phyloP scores from a whole-genome alignment of 1,284 basidiomycete species.

The Macrocybe sp. region DNA sequence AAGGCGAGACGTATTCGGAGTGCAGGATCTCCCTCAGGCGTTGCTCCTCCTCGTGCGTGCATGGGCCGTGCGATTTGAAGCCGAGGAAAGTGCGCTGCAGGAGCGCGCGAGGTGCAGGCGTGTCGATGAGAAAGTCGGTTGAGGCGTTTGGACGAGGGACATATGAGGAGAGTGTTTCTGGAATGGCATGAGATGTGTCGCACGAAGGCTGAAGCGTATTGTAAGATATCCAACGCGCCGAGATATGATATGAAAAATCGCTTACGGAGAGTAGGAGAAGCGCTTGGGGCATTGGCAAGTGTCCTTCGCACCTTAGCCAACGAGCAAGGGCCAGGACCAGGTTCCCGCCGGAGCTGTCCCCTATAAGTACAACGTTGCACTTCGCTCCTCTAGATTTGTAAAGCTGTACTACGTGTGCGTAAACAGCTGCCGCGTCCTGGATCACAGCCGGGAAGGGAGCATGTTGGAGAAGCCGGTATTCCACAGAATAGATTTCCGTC shows the following conservation, averaged over 20 bases:
- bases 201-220: slow-evolving; percentile 26
- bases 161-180: slow-evolving; percentile 40
- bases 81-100: slow-evolving; percentile 47
- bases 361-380: slow-evolving; percentile 58
- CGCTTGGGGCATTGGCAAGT: slow-evolving; percentile 38
- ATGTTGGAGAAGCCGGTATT: slow-evolving; percentile 46
- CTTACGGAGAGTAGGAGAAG: slow-evolving; percentile 39
- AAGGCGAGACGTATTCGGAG: slow-evolving; percentile 45
- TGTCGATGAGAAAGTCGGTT: slow-evolving; percentile 50
- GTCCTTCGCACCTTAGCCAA: slow-evolving; percentile 45
- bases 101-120: slow-evolving; percentile 44
- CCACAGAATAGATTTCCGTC: slow-evolving; percentile 42
- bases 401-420: slow-evolving; percentile 44
- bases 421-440: slow-evolving; percentile 58
- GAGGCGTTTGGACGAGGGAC: slow-evolving; percentile 42
- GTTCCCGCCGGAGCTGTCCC: slow-evolving; percentile 72
- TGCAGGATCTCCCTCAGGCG: slow-evolving; percentile 42
- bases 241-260: slow-evolving; percentile 16
- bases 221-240: background rate
- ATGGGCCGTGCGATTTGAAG: slow-evolving; percentile 18
- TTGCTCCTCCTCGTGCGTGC: slow-evolving; percentile 23
- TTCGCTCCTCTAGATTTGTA: slow-evolving; percentile 19
- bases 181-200: slow-evolving; percentile 39
- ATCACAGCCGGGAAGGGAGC: slow-evolving; percentile 60
- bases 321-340: slow-evolving; percentile 52